Base-by-base conservation (phyloP, 2,329 filamentous ascomycete genomes). In the Acrocalymma vagum region DNA sequence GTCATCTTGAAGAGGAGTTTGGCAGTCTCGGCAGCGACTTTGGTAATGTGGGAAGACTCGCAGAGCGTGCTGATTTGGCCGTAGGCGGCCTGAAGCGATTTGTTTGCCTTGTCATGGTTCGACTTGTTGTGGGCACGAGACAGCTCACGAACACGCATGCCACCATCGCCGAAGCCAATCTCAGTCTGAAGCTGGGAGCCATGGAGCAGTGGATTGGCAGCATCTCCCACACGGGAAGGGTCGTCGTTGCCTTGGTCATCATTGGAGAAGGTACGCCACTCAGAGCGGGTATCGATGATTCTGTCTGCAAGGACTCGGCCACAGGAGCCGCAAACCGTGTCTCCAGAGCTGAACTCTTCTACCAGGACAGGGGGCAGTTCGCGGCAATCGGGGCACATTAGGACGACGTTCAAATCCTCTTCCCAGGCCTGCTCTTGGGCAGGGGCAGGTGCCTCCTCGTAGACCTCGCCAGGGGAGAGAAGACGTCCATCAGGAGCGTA, bases 251-350 rank as follows among this genome's bases (percentile, higher is more conserved):
- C 90, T 70, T 96, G 90, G 68, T 99, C 95, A 65, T 99, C 94
- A 68, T 97, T 97, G 66, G 92, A 91, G 74, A 99, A 99, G 1
- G 94, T 99, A 67, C 94, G 90, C 94, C 94, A 99, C 75, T 99
- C 94, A 31, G 91, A 96, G 49, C 95, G 88, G 47, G 90, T 95
- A 67, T 99, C 95, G 64, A 99, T 92, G 67, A 94, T 91, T 54
- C 90, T 87, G 63, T 93, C 88, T 45, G 88, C 88, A 20, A 99
- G 82, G 5, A 99, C 94, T 22, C 96, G 79, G 24, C 94, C 94
- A 63, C 94, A 99, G 48, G 87, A 90, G 43, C 82, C 88, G 68
- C 94, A 99, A 39, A 99, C 90, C 68, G 95, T 89, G 70, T 99
- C 94, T 52, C 90, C 90, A 23, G 86, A 88, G 5, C 91, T 91